Percentiles rank a stretch among this genome's conserved stretches.
Conservation (phyloP, 1,284 basidiomycete genomes). For the Cutaneotrichosporon cutaneum region DNA sequence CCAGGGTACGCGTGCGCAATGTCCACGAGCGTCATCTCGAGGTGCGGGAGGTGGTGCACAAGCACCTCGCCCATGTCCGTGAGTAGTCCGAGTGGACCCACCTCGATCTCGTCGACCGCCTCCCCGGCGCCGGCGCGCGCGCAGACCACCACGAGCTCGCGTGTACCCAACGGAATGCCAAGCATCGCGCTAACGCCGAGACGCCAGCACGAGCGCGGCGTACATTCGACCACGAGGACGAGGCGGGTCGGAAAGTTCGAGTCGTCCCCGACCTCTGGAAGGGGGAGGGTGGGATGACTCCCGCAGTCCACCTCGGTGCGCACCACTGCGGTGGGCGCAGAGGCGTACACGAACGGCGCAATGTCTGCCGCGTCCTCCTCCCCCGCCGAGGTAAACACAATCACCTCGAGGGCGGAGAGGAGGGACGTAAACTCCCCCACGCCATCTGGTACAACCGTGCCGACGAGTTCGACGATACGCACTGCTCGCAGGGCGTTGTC, state of each 20-base stretch:
- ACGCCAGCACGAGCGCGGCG: background rate
- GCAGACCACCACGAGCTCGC: background rate
- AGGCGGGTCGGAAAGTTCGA: background rate
- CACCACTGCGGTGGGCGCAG: background rate
- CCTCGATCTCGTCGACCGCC: background rate
- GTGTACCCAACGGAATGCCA: constrained; percentile 1
- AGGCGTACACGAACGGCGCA: background rate
- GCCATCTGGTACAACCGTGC: constrained; percentile 1
- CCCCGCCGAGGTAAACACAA: background rate
- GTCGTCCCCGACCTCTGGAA: constrained; percentile 5
- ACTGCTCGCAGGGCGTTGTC: background rate
- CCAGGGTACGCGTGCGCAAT: background rate
- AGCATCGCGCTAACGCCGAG: background rate
- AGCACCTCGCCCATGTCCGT: constrained; percentile 6
- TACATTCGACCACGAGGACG: background rate
- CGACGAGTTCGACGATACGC: constrained; percentile 1
- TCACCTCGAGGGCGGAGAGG: background rate
- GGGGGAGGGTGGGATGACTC: background rate
- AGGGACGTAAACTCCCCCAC: background rate
- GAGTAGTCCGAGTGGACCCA: background rate
- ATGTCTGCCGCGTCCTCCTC: constrained; percentile 4
- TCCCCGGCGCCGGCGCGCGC: background rate
- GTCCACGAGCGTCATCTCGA: background rate
- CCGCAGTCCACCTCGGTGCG: constrained; percentile 1
- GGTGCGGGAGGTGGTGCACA: background rate